Evolutionary conservation across 2,329 filamentous ascomycete genomes (phyloP), one percentile per base, ranked within the genome.

Genomic region (Clonostachys chloroleuca): DNA sequence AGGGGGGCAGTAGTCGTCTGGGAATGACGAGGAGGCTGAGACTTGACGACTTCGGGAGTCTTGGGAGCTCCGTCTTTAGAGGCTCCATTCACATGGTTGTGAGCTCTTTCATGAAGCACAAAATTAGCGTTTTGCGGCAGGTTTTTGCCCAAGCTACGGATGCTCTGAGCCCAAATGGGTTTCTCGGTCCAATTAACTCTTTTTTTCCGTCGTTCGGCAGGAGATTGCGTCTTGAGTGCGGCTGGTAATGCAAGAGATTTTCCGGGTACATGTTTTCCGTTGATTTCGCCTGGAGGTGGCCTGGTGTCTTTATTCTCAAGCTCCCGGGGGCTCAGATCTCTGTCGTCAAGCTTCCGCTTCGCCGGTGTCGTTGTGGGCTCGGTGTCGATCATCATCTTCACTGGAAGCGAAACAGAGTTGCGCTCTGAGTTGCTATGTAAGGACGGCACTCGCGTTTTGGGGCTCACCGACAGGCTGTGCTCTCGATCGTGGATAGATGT

Each of bases 391-490:
- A 55, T 52, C 56, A 65, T 61, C 36, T 54, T 49, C 42, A 61
- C 63, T 30, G 47, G 30, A 13, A 46, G 53, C 12, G 46, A 48
- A n/a, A 42, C 18, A 16, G 39, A 45, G 14, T 36, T 40, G n/a
- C 54, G 56, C 44, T 70, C 68, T 41, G 67, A 57, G 56, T 64
- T 74, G 59, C 65, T 75, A 49, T 69, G 70, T 36, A 80, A 59
- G 54, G 75, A 80, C 37, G 75, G 69, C 14, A 84, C 69, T 52
- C 79, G 75, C 35, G 87, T 90, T 67, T 89, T 91, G 33, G 89
- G 89, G 61, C 87, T 92, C 44, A 92, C 81, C 59, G 87, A 92
- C 46, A 86, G 64, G 61, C 84, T 89, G 44, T 78, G 73, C 51
- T 88, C 87, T 57, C 86, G 79, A 47, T 89, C 85, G 52, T 75